Base-by-base conservation (phyloP, 1,284 basidiomycete genomes). In the Lignosus rhinocerotis region DNA sequence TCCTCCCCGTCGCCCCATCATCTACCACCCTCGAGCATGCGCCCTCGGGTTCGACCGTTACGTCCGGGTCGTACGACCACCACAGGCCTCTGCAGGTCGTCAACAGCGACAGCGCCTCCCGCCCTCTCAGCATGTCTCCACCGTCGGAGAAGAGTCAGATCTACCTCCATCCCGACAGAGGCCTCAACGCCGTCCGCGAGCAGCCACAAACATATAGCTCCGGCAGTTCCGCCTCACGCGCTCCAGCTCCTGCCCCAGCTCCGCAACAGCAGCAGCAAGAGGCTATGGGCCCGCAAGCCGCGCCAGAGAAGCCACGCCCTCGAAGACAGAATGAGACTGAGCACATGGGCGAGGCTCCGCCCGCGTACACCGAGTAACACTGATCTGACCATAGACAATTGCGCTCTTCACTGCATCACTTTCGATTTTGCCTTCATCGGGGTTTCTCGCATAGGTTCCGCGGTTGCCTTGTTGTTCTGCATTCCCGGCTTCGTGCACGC, bases 141-240 rank as follows among this genome's bases (percentile, higher is more conserved):
- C 46, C 16, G 10, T 30, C 39, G 30, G 54, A 56, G 55, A 57
- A 56, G 51, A 25, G 43, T 36, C 55, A 60, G 47, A 46, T 54
- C 31, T 60, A 60, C 51, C 31, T 60, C 10, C 59, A 60, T 36
- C 59, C 59, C 3, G 55, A 60, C 16, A 42, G 47, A 12, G 59
- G 59, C 11, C 51, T 56, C n/a, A 47, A 36, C 4, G 38, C 54
- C 1, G 43, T 56, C 14, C 48, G 46, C 10, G 54, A 53, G 8
- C 54, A 51, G 30, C 16, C 51, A n/a, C 39, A 50, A 21, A 51
- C 42, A 6, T 52, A 46, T 6, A 21, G 41, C 16, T 43, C 41
- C 10, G 19, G 41, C 41, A 17, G 41, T 19, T 16, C 41, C n/a
- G 41, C 16, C n/a, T 19, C 41, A 7, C 10, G 19, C 41, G n/a